Evolutionary conservation across 2,329 filamentous ascomycete species (phyloP).

Genomic region (Eurotiales sp.): DNA sequence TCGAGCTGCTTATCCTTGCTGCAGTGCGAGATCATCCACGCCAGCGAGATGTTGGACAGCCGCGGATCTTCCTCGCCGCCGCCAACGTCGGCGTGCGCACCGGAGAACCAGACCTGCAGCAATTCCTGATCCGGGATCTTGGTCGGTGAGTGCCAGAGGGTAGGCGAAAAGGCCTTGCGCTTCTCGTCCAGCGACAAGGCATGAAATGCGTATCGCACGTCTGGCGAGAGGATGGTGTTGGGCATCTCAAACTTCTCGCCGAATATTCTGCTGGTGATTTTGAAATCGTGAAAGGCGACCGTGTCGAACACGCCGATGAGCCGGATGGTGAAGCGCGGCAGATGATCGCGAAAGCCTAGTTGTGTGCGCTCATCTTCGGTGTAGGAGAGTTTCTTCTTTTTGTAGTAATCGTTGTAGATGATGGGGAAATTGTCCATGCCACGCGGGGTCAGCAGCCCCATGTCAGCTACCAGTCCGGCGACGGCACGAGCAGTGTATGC

Average conservation of each 20-base stretch:
- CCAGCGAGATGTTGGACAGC: slow-evolving; percentile 46
- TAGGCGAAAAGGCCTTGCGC: slow-evolving; percentile 38
- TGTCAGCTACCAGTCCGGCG: slow-evolving; percentile 42
- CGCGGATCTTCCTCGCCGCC: slow-evolving; percentile 46
- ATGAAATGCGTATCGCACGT: slow-evolving; percentile 44
- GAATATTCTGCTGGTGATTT: slow-evolving; percentile 13
- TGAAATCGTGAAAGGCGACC: slow-evolving; percentile 29
- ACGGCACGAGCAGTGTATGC: slow-evolving; percentile 46
- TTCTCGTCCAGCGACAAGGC: slow-evolving; percentile 44
- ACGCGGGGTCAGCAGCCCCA: slow-evolving; percentile 43
- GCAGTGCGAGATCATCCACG: slow-evolving; percentile 55
- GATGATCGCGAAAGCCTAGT: slow-evolving; percentile 17
- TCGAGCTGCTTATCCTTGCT: slow-evolving; percentile 20
- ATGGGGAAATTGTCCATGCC: slow-evolving; percentile 24
- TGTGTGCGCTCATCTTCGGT: slow-evolving; percentile 3
- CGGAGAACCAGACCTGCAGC: slow-evolving; percentile 49
- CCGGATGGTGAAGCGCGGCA: slow-evolving; percentile 31
- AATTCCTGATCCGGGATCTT: slow-evolving; percentile 40
- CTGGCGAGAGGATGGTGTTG: slow-evolving; percentile 41
- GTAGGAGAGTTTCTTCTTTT: slow-evolving; percentile 16
- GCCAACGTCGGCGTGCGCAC: slow-evolving; percentile 44
- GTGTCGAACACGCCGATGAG: slow-evolving; percentile 46
- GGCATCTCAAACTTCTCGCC: slow-evolving; percentile 23
- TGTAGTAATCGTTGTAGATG: slow-evolving; percentile 24
- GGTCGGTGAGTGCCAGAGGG: slow-evolving; percentile 41